A percentile compares a stretch with the other conserved stretches of the same genome.
These are phyloP conservation scores for Stygiomarasmius scandens DNA, from an alignment of 1,284 basidiomycete genomes.

Conservation along the genomic window DNA sequence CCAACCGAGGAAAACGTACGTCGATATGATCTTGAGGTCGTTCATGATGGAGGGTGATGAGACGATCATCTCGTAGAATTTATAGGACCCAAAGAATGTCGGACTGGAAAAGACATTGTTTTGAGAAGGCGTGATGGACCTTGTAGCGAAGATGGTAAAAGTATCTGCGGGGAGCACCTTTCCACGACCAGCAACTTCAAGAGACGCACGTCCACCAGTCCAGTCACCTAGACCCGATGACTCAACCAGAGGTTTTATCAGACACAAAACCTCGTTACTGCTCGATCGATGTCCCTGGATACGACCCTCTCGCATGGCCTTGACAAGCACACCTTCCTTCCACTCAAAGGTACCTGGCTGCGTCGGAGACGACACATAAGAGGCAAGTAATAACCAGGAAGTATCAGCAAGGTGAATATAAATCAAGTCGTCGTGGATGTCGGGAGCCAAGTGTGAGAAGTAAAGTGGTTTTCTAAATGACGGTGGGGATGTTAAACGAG, in stretches of 20 bases:
- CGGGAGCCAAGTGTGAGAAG: slow-evolving; percentile 78
- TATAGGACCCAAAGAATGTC: slow-evolving; percentile 81
- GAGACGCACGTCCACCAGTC: slow-evolving; percentile 72
- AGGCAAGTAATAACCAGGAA: slow-evolving; percentile 91
- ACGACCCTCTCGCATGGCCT: slow-evolving; percentile 93
- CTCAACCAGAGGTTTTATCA: slow-evolving; percentile 83
- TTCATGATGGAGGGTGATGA: slow-evolving; percentile 59
- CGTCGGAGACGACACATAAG: slow-evolving; percentile 87
- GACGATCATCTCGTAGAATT: slow-evolving; percentile 76
- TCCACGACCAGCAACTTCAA: slow-evolving; percentile 74
- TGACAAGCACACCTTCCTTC: slow-evolving; percentile 93
- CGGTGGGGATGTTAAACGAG: slow-evolving; percentile 84
- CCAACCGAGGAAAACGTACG: slow-evolving; percentile 65
- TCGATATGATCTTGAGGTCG: slow-evolving; percentile 76
- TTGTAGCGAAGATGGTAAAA: slow-evolving; percentile 83
- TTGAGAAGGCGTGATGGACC: slow-evolving; percentile 56
- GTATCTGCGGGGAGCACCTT: slow-evolving; percentile 71
- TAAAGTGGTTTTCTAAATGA: slow-evolving; percentile 91
- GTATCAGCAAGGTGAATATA: slow-evolving; percentile 93
- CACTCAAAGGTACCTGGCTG: slow-evolving; percentile 93
- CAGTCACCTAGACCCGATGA: slow-evolving; percentile 75
- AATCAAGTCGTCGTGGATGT: slow-evolving; percentile 64
- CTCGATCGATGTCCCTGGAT: slow-evolving; percentile 90
- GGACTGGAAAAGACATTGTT: slow-evolving; percentile 51
- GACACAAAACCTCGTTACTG: slow-evolving; percentile 83